phyloP scores from a whole-genome alignment of 1,139 yeast species.

The Debaryomyces sp. region DNA sequence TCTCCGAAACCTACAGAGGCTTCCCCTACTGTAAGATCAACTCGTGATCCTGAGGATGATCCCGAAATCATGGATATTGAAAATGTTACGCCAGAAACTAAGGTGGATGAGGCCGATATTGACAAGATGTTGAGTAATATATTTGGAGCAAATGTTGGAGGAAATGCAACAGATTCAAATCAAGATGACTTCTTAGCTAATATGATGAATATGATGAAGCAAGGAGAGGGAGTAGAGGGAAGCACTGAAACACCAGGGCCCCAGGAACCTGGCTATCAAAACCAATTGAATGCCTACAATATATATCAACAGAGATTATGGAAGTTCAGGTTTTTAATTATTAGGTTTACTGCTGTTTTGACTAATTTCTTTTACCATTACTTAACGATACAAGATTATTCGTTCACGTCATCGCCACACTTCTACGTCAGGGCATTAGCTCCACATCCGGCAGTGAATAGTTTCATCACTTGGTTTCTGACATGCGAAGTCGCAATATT shows the following conservation, averaged over 20 bases:
- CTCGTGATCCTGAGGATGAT: conserved; percentile 28
- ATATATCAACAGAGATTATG: conserved; percentile 36
- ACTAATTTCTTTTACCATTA: conserved; percentile 42
- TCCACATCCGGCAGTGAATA: conserved; percentile 16
- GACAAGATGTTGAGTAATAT: conserved; percentile 40
- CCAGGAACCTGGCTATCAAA: conserved; percentile 28
- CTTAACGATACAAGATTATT: conserved; percentile 15
- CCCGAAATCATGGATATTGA: conserved; percentile 38
- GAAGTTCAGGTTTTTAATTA: conserved; percentile 35
- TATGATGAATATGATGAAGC: conserved; percentile 9
- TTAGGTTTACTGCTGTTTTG: conserved; percentile 30
- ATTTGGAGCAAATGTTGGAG: conserved; percentile 23
- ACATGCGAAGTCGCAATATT: conserved; percentile 38
- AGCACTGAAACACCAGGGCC: conserved; percentile 13
- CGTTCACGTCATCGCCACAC: conserved; percentile 36
- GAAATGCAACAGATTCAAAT: conserved; percentile 13
- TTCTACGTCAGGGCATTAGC: conserved; percentile 27
- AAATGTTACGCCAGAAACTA: conserved; percentile 15
- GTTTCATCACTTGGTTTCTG: conserved; percentile 34
- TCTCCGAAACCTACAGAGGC: not conserved
- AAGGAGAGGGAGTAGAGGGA: conserved; percentile 3
- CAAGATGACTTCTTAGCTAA: conserved; percentile 7
- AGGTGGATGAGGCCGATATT: conserved; percentile 22
- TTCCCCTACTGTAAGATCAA: not conserved
- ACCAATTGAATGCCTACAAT: conserved; percentile 33